Conservation (phyloP, 495 filamentous ascomycete species). For the Massariosphaeria phaeospora region DNA sequence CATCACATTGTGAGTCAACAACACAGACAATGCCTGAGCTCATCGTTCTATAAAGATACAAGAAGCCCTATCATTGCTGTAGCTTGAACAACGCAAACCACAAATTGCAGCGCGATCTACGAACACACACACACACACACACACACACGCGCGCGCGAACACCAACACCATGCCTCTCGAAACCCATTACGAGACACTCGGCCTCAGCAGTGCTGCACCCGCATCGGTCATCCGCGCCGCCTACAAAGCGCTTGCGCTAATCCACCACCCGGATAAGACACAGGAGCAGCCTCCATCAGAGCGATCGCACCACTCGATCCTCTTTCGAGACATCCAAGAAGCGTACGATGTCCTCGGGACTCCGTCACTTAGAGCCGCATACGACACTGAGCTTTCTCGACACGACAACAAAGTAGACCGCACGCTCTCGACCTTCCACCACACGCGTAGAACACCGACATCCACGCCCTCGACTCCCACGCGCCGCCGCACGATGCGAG, state of each 20-base stretch:
- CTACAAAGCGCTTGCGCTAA: slow-evolving; percentile 9
- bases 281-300: background rate
- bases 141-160: background rate
- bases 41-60: no score
- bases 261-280: slow-evolving; percentile 20
- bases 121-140: background rate
- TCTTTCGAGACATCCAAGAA: slow-evolving; percentile 10
- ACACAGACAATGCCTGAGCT: no score
- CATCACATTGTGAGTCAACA: no score
- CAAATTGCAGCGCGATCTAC: background rate
- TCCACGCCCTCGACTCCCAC: background rate
- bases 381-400: slow-evolving; percentile 9
- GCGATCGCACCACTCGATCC: background rate
- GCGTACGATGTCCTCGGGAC: slow-evolving; percentile 16
- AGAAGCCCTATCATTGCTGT: no score
- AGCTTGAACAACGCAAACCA: background rate
- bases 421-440: background rate
- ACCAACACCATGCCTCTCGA: slow-evolving; percentile 4
- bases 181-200: slow-evolving; percentile 10
- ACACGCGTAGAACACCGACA: no score
- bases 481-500: background rate
- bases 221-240: slow-evolving; percentile 7
- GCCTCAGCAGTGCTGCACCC: background rate
- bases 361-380: background rate
- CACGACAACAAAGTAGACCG: background rate